Evolutionary conservation across 768 basidiomycete genomes (phyloP), one percentile per base, ranked within the genome.

Genomic region (Trametes villosa): DNA sequence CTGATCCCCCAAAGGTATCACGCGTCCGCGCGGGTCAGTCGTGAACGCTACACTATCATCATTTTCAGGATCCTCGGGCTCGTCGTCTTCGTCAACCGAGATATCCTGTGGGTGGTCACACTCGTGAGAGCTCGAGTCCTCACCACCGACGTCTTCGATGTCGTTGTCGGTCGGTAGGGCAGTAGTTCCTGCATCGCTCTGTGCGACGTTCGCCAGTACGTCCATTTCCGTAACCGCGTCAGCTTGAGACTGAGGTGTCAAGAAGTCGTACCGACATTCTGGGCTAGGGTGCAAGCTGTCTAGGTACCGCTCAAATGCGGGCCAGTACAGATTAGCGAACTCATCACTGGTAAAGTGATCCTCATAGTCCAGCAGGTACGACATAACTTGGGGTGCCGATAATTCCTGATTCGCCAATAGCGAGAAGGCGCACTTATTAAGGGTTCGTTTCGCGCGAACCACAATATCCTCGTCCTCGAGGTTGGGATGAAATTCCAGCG

Each of bases 331-430:
- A 12, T 69, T 66, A 0, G 53, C n/a, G 54, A 63, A 80, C 5
- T 60, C 9, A 53, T 80, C 78, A 41, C 74, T 78, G 0, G 76
- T 77, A 42, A 66, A 79, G 34, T 77, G 73, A 65, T 81, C 74
- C 6, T 68, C 72, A 22, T 31, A 69, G 3, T 71, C 78, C 54
- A 75, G 56, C 0, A 79, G 45, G 62, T 76, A 76, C 1, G 70
- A 71, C 15, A 65, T 63, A 0, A 79, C 74, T 49, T 78, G 76
- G 40, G 74, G 80, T 3, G 66, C 72, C 3, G 77, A 77, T 9
- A 80, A 30, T 60, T 81, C 80, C 57, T 78, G 76, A 15, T 74
- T 67, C 17, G 72, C 69, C 0, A 79, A 70, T 64, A 79, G 73
- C 0, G 69, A 46, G 65, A 73, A 71, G 0, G 76, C 76, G 62